These are phyloP conservation scores for Saccharomyces hybrid DNA, from an alignment of 1,139 yeast species.

Conservation along the genomic window DNA sequence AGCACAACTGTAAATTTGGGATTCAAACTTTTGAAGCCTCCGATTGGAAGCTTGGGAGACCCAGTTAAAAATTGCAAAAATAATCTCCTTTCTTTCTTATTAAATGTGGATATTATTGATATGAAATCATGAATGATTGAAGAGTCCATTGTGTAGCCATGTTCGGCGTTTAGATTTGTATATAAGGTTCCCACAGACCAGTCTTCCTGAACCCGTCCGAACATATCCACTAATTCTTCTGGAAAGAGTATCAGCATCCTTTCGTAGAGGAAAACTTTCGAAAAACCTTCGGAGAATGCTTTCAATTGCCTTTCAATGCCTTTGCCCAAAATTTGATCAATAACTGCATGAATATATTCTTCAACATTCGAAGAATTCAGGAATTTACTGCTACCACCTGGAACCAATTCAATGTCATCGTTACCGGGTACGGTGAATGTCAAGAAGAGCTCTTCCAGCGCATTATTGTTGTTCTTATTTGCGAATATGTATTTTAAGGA, in stretches of 20 bases:
- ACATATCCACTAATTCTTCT: conserved; percentile 58
- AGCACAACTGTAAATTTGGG: conserved; percentile 87
- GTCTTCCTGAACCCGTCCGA: conserved; percentile 76
- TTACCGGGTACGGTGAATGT: conserved; percentile 73
- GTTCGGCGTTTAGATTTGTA: conserved; percentile 71
- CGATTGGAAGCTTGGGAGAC: conserved; percentile 85
- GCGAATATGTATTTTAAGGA: conserved; percentile 50
- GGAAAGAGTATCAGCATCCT: conserved; percentile 69
- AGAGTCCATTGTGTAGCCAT: conserved; percentile 77
- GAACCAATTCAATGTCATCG: conserved; percentile 47
- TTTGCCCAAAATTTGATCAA: conserved; percentile 52
- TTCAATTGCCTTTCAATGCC: conserved; percentile 63
- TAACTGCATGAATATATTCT: conserved; percentile 48
- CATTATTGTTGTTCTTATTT: conserved; percentile 33
- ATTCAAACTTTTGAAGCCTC: conserved; percentile 77
- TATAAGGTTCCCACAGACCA: conserved; percentile 66
- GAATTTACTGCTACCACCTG: conserved; percentile 44
- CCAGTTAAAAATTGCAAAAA: conserved; percentile 90
- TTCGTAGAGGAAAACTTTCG: conserved; percentile 72
- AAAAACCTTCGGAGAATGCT: conserved; percentile 74
- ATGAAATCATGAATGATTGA: conserved; percentile 53
- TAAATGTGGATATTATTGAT: conserved; percentile 50
- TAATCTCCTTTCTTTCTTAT: conserved; percentile 49
- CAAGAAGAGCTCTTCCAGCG: conserved; percentile 45
- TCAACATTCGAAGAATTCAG: conserved; percentile 50